These are phyloP conservation scores for Elaeagnus macrophylla DNA, from an alignment of 306 rosid species.

Conservation along the genomic window DNA sequence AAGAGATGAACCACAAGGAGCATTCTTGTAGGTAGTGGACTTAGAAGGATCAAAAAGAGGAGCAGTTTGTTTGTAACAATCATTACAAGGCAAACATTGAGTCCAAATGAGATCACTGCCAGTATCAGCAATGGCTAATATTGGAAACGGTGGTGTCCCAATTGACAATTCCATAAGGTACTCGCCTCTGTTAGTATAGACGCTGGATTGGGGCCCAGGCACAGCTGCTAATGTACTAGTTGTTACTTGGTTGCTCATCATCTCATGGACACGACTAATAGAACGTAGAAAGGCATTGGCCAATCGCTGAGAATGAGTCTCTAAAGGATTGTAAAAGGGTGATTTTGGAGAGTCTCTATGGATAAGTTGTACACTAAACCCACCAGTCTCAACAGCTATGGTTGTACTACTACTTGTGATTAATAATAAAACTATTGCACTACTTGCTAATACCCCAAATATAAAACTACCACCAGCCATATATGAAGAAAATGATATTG, in stretches of 20 bases:
- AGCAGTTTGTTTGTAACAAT: constrained; percentile 29
- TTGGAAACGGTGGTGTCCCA: constrained; percentile 43
- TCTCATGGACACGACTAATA: background rate
- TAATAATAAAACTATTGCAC: background rate
- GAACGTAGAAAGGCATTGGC: constrained; percentile 33
- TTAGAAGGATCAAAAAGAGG: constrained; percentile 35
- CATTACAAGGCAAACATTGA: constrained; percentile 41
- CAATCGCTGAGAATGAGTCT: constrained; percentile 20
- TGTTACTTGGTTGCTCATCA: background rate
- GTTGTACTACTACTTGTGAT: background rate
- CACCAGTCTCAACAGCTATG: constrained; percentile 1
- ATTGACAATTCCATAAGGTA: constrained; percentile 34
- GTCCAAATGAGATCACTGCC: constrained; percentile 55
- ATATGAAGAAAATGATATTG: too few species aligned
- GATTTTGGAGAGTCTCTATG: constrained; percentile 47
- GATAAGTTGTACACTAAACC: constrained; percentile 35
- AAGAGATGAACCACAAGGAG: constrained; percentile 8
- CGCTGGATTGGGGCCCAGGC: too few species aligned
- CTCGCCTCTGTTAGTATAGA: constrained; percentile 9
- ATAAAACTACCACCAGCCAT: too few species aligned
- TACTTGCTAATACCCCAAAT: background rate
- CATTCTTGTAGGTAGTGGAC: constrained; percentile 22
- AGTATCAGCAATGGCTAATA: constrained; percentile 38
- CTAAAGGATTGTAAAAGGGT: constrained; percentile 25
- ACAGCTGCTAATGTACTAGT: background rate